Conservation (phyloP, 2,329 filamentous ascomycete genomes). For the Ascochyta pisi region DNA sequence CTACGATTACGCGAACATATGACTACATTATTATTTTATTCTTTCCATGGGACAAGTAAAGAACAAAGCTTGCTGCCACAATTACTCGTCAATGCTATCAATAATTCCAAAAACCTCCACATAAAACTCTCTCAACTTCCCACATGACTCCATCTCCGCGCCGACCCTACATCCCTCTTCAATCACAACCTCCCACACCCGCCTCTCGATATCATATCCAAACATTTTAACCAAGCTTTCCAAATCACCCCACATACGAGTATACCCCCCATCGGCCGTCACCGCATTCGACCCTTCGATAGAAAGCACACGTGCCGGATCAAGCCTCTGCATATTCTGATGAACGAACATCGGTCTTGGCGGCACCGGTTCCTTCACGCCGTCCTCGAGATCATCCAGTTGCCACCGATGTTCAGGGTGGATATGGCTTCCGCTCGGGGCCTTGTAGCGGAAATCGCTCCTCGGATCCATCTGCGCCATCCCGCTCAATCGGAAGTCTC, state of each 20-base stretch:
- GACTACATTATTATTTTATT: too few relatives aligned
- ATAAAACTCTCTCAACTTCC: slow-evolving; percentile 17
- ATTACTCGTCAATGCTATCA: slow-evolving; percentile 3
- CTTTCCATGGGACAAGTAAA: too few relatives aligned
- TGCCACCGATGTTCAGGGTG: slow-evolving; percentile 20
- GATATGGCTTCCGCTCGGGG: slow-evolving; percentile 25
- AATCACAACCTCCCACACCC: slow-evolving; percentile 32
- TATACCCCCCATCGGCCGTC: slow-evolving; percentile 8
- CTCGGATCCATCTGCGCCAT: slow-evolving; percentile 31
- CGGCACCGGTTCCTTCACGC: background rate
- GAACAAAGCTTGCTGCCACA: background rate
- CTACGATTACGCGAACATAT: too few relatives aligned
- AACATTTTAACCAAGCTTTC: slow-evolving; percentile 22
- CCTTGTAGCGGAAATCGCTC: slow-evolving; percentile 27
- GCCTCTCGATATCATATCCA: slow-evolving; percentile 34
- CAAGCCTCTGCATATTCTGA: slow-evolving; percentile 28
- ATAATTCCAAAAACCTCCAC: slow-evolving; percentile 28
- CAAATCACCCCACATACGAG: slow-evolving; percentile 31
- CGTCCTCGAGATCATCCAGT: slow-evolving; percentile 14
- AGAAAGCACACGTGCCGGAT: slow-evolving; percentile 22
- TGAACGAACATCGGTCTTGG: slow-evolving; percentile 32
- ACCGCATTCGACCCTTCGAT: slow-evolving; percentile 18
- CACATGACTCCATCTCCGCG: slow-evolving; percentile 18
- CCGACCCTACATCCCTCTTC: slow-evolving; percentile 32
- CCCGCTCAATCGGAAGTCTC: slow-evolving; percentile 17